Base-by-base conservation (phyloP, 2,329 filamentous ascomycete species). In the Stemphylium beticola region DNA sequence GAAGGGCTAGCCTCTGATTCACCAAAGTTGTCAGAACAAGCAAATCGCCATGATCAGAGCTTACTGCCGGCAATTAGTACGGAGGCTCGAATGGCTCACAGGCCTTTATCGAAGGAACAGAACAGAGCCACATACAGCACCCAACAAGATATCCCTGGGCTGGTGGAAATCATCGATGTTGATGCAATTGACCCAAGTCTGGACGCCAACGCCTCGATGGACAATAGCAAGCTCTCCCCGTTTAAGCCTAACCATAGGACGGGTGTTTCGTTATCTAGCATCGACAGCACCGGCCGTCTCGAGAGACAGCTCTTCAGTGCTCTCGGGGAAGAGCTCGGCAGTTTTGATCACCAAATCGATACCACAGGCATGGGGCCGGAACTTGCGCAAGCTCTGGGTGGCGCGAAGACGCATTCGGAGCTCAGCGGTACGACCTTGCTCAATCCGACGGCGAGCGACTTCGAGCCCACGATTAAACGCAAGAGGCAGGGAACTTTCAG, bases 271-370 rank as follows among this genome's bases (percentile, higher is more conserved):
- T 62, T 65, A 53, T 67, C 65, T n/a, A 69, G 66, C 49, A 59
- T 71, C 26, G 70, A 71, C 33, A 71, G 69, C 43, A 69, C 67
- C 0, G 59, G 49, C 4, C 64, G 64, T 15, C 42, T 74, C 0
- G 71, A 74, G 60, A 52, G 57, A 34, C 60, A 70, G 34, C 53
- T 73, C 2, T 73, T 61, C 45, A 70, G 62, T 57, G 71, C 72
- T 12, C 49, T 74, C 6, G 71, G 71, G 1, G 71, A 72, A 4
- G 69, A 71, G 36, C 49, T 73, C 3, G 60, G 58, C n/a, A 56
- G 59, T 26, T 68, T 71, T 14, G 58, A 71, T 15, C 53, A 60
- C 3, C 52, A 55, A 8, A 45, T 58, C 8, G 45, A 63, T 10
- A 40, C 49, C 7, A 49, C 43, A 14, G 42, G 46, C 11, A 61